phyloP scores from a whole-genome alignment of 2,329 filamentous ascomycete genomes.

The Aspergillus quadrilineatus region DNA sequence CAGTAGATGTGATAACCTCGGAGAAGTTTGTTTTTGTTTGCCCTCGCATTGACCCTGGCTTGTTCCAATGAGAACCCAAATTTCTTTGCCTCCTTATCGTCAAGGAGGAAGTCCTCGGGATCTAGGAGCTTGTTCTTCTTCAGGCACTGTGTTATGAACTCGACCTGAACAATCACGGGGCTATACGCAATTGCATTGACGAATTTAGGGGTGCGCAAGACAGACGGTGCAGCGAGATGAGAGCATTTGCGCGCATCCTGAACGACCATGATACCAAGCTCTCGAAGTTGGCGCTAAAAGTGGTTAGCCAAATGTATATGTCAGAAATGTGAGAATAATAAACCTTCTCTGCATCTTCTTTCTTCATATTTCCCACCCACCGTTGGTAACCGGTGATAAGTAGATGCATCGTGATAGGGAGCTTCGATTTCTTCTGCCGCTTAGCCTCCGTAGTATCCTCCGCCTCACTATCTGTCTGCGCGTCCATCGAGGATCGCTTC shows the following conservation, averaged over 20 bases:
- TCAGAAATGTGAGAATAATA: constrained; percentile 32
- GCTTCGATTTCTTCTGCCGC: constrained; percentile 60
- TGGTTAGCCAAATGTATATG: not conserved
- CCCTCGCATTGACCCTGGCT: constrained; percentile 67
- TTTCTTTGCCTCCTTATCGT: constrained; percentile 67
- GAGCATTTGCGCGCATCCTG: constrained; percentile 74
- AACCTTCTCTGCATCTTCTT: constrained; percentile 79
- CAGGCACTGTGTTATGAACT: constrained; percentile 76
- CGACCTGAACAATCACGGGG: constrained; percentile 71
- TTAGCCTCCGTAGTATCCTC: constrained; percentile 61
- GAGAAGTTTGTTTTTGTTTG: constrained; percentile 75
- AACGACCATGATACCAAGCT: constrained; percentile 77
- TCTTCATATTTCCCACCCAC: constrained; percentile 72
- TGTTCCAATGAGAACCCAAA: constrained; percentile 68
- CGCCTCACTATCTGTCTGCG: constrained; percentile 50
- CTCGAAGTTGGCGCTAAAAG: constrained; percentile 72
- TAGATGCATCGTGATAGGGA: constrained; percentile 70
- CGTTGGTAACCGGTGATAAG: constrained; percentile 79
- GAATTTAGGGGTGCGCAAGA: constrained; percentile 92
- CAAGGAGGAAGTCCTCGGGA: constrained; percentile 64
- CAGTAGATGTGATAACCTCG: constrained; percentile 78
- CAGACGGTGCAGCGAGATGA: constrained; percentile 80
- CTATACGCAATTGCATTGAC: constrained; percentile 81
- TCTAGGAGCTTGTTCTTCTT: constrained; percentile 65
- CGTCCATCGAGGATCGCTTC: constrained; percentile 48